These are phyloP conservation scores for Allomyces macrogynus DNA, from an alignment of 192 early-diverging fungal genomes.

Conservation along the genomic window DNA sequence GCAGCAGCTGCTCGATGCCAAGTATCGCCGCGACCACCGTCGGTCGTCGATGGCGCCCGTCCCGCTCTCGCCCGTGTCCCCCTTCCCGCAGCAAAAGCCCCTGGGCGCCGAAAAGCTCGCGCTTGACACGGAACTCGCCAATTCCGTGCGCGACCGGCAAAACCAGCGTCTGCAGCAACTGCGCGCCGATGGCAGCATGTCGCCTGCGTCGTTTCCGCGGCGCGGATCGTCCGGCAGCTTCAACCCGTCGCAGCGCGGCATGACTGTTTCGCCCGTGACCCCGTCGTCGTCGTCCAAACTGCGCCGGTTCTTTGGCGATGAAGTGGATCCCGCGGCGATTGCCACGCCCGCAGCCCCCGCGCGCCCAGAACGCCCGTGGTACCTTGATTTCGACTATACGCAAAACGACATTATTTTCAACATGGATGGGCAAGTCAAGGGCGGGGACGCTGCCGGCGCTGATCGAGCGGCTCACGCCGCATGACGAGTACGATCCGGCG, in stretches of 20 bases:
- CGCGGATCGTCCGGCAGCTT: conserved; percentile 8
- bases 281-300: conserved; percentile 18
- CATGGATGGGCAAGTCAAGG: conserved; percentile 47
- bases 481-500: conserved; percentile 20
- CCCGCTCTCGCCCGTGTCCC: conserved; percentile 11
- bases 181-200: conserved; percentile 7
- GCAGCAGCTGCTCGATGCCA: conserved; percentile 28
- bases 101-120: conserved; percentile 6
- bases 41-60: conserved; percentile 4
- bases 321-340: conserved; percentile 14
- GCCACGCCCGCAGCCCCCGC: conserved; percentile 3
- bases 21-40: conserved; percentile 21
- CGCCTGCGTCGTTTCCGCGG: conserved; percentile 14
- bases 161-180: conserved; percentile 5
- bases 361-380: conserved; percentile 13
- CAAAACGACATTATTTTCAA: conserved; percentile 36
- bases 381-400: conserved; percentile 30
- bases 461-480: conserved; percentile 48
- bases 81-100: conserved; percentile 7
- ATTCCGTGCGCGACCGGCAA: neutral
- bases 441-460: conserved; percentile 45
- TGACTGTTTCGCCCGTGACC: neutral
- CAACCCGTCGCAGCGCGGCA: conserved; percentile 1
- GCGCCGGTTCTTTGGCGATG: conserved; percentile 38
- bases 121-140: conserved; percentile 1